Conservation (phyloP, 371 early-diverging fungal genomes). For the Sanchytrium tribonematis region DNA sequence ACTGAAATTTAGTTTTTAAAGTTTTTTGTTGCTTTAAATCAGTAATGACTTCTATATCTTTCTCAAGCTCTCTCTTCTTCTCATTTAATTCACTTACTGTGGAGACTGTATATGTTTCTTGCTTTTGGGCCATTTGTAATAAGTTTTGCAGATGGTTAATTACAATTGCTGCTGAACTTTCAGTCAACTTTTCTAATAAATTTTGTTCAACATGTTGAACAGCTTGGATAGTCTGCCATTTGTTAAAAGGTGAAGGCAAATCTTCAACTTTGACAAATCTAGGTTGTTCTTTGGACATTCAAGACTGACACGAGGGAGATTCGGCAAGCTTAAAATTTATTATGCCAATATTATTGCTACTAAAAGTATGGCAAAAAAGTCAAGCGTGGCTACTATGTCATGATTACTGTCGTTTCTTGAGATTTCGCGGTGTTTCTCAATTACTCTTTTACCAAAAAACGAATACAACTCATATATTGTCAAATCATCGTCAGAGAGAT, state of each 20-base stretch:
- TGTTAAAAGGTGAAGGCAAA: not conserved
- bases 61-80: not conserved
- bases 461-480: too few relatives aligned
- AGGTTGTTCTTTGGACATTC: not conserved
- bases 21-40: not conserved
- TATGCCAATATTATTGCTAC: too few relatives aligned
- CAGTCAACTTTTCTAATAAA: not conserved
- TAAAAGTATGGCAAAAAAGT: too few relatives aligned
- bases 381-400: too few relatives aligned
- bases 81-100: not conserved
- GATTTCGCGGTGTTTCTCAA: too few relatives aligned
- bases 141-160: not conserved
- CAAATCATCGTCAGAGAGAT: too few relatives aligned
- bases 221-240: not conserved
- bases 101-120: not conserved
- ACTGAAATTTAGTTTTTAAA: not conserved
- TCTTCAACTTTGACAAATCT: not conserved
- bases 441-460: too few relatives aligned
- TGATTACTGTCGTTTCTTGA: too few relatives aligned
- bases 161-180: not conserved
- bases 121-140: not conserved
- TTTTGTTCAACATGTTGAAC: not conserved
- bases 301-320: too few relatives aligned
- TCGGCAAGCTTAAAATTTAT: too few relatives aligned
- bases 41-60: not conserved